A percentile compares a stretch with the other conserved stretches of the same genome.
These are phyloP conservation scores for Neotropicomus parvogracilis DNA, from an alignment of 1,284 basidiomycete species.

Conservation along the genomic window DNA sequence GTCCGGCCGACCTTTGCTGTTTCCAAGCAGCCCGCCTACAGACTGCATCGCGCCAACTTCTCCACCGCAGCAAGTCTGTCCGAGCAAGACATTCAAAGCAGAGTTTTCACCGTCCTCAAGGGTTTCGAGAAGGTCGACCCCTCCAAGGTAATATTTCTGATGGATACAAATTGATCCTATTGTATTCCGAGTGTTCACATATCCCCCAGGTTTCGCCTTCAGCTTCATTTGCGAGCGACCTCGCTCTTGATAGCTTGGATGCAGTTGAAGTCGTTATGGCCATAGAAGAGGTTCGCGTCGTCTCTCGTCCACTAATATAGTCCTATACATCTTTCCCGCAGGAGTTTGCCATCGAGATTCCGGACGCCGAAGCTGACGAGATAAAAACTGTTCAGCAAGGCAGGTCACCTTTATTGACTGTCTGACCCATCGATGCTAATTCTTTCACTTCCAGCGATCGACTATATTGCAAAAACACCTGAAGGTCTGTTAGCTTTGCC, in stretches of 20 bases:
- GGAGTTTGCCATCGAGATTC: conserved; percentile 92
- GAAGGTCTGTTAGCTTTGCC: conserved; percentile 55
- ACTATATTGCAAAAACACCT: conserved; percentile 95
- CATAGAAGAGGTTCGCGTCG: conserved; percentile 83
- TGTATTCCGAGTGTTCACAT: conserved; percentile 7
- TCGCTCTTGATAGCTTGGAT: conserved; percentile 95
- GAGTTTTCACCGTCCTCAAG: conserved; percentile 88
- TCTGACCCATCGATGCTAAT: conserved; percentile 8
- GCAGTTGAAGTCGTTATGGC: conserved; percentile 99
- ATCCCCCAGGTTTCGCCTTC: conserved; percentile 62
- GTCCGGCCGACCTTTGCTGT: conserved; percentile 35
- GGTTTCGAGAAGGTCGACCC: conserved; percentile 94
- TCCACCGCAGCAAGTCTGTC: conserved; percentile 75
- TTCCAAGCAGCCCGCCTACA: conserved; percentile 33
- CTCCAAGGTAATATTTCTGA: conserved; percentile 57
- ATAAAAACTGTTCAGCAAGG: conserved; percentile 95
- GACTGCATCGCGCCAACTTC: conserved; percentile 54
- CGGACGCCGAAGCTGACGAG: conserved; percentile 96
- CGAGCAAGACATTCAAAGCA: conserved; percentile 73
- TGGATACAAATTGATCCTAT: conserved; percentile 1
- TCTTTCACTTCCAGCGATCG: conserved; percentile 65
- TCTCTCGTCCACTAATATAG: not conserved
- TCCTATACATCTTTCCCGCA: conserved; percentile 30
- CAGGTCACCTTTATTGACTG: conserved; percentile 36
- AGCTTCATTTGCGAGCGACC: conserved; percentile 82